phyloP scores from a whole-genome alignment of 1,139 yeast species.

The Kodamaea fungicola region DNA sequence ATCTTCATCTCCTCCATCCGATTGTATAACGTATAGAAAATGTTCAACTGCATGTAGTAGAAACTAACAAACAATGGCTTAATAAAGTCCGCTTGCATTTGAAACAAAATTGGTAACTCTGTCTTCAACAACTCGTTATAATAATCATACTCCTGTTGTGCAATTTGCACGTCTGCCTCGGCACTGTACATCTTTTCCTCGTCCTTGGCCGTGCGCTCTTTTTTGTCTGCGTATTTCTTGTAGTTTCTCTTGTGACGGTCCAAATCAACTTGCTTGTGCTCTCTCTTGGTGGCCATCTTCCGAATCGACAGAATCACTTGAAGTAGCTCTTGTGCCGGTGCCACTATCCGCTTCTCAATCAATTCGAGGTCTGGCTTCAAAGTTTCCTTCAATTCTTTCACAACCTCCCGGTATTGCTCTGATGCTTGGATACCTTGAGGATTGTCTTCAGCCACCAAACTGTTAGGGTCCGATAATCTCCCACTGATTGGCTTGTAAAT shows the following conservation, averaged over 20 bases:
- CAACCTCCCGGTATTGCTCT: constrained; percentile 85
- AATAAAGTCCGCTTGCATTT: constrained; percentile 86
- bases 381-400: constrained; percentile 77
- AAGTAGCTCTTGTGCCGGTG: constrained; percentile 89
- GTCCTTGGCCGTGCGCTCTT: constrained; percentile 80
- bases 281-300: constrained; percentile 93
- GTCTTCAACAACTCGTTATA: constrained; percentile 90
- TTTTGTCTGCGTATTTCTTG: constrained; percentile 73
- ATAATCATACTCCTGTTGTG: constrained; percentile 94
- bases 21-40: constrained; percentile 85
- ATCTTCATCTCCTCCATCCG: constrained; percentile 95
- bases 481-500: constrained; percentile 96
- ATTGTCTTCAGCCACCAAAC: constrained; percentile 83
- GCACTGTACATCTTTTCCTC: constrained; percentile 87
- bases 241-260: constrained; percentile 76
- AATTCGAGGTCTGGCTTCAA: constrained; percentile 90
- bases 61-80: constrained; percentile 89
- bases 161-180: constrained; percentile 84
- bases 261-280: constrained; percentile 90
- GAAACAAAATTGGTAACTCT: constrained; percentile 83
- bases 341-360: constrained; percentile 83
- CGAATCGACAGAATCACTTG: constrained; percentile 77
- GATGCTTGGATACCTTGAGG: constrained; percentile 96
- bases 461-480: constrained; percentile 81
- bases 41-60: constrained; percentile 96